Conservation (phyloP, 2,329 filamentous ascomycete genomes). For the Talaromyces piceae region DNA sequence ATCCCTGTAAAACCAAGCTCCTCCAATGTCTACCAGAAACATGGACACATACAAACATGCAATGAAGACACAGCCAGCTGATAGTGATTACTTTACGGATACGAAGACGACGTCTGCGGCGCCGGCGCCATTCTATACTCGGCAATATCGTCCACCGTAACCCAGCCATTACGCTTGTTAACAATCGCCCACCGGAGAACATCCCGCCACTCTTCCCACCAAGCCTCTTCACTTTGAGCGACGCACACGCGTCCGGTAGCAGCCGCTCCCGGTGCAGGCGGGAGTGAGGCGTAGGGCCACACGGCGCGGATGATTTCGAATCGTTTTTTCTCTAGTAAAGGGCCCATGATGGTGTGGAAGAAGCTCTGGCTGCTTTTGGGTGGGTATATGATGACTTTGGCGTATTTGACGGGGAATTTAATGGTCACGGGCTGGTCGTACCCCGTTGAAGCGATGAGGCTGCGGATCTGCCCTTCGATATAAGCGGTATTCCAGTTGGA, state of each 20-base stretch:
- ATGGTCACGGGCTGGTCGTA: conserved; percentile 19
- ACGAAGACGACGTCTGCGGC: background rate
- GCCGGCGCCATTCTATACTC: conserved; percentile 12
- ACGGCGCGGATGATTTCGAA: conserved; percentile 19
- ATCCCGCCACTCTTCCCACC: conserved; percentile 21
- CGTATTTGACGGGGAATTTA: conserved; percentile 17
- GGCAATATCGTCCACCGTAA: conserved; percentile 13
- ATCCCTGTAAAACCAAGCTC: too few species aligned
- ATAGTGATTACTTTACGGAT: too few species aligned
- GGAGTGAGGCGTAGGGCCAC: conserved; percentile 16
- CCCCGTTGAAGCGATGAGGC: conserved; percentile 17
- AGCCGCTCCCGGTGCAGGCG: conserved; percentile 1
- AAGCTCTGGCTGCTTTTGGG: conserved; percentile 9
- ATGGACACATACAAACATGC: background rate
- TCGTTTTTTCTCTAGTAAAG: conserved; percentile 17
- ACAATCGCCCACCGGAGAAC: conserved; percentile 10
- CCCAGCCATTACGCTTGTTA: conserved; percentile 11
- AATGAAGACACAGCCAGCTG: too few species aligned
- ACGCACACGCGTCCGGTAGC: conserved; percentile 11
- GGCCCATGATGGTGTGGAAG: conserved; percentile 17
- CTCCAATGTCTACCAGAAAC: background rate
- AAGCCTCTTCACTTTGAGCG: conserved; percentile 15
- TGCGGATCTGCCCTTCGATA: conserved; percentile 21
- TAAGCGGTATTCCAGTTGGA: conserved; percentile 13
- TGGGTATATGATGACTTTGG: conserved; percentile 16